A percentile compares a stretch with the other conserved stretches of the same genome.
phyloP scores from a whole-genome alignment of 2,329 filamentous ascomycete species.

The Rhexocercosporidium sp. region DNA sequence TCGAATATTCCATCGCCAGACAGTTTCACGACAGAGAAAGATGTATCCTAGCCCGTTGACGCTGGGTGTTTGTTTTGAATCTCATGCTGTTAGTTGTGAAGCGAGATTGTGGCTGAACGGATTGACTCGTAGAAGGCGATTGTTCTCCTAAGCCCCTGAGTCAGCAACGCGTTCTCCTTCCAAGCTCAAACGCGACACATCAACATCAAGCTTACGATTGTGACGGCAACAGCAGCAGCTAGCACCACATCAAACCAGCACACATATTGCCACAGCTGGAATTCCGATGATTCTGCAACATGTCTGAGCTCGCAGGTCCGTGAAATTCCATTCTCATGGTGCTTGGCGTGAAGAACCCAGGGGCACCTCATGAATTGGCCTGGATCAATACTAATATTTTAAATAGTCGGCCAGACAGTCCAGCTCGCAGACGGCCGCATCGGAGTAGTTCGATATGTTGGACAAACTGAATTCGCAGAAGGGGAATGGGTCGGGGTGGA shows the following conservation, averaged over 20 bases:
- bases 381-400: neutral
- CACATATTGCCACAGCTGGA: neutral
- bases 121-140: neutral
- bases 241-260: neutral
- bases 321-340: neutral
- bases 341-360: neutral
- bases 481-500: conserved; percentile 93
- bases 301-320: conserved; percentile 17
- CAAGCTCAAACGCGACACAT: conserved; percentile 5
- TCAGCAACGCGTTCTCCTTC: conserved; percentile 6
- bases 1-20: no score
- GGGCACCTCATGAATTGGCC: neutral
- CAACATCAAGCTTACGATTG: neutral
- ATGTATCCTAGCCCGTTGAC: neutral
- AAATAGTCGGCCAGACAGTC: conserved; percentile 52
- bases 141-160: neutral
- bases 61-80: neutral
- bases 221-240: neutral
- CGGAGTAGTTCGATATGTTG: conserved; percentile 81
- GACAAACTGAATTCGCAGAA: conserved; percentile 76
- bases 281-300: conserved; percentile 10
- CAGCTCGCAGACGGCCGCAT: conserved; percentile 78
- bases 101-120: neutral
- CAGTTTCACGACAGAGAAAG: neutral
- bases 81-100: neutral